phyloP scores from a whole-genome alignment of 1,284 basidiomycete species.

The Phenoliferia sp. region DNA sequence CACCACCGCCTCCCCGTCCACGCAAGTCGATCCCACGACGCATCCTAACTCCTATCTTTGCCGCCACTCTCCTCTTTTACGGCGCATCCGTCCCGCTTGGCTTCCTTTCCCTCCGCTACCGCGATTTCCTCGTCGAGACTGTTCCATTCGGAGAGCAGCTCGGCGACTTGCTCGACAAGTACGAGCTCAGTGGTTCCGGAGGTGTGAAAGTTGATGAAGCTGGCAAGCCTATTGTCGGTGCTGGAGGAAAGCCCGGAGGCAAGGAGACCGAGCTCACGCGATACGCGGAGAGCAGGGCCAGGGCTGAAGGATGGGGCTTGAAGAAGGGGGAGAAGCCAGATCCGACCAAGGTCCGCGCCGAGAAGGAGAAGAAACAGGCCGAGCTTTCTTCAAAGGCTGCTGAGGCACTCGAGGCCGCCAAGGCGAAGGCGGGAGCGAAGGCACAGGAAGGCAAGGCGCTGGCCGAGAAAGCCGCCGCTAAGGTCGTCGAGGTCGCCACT shows the following conservation, averaged over 20 bases:
- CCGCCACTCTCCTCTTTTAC: conserved; percentile 56
- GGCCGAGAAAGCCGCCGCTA: conserved; percentile 19
- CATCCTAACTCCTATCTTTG: conserved; percentile 44
- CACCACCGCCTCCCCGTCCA: conserved; percentile 4
- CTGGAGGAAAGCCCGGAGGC: conserved; percentile 41
- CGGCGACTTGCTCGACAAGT: conserved; percentile 71
- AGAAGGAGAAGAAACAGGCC: conserved; percentile 37
- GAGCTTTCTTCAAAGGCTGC: conserved; percentile 25
- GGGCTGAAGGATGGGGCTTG: conserved; percentile 34
- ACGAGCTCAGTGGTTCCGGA: conserved; percentile 61
- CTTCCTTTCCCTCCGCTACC: conserved; percentile 66
- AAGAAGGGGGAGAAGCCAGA: conserved; percentile 40
- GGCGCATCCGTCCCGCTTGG: conserved; percentile 67
- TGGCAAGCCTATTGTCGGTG: conserved; percentile 33
- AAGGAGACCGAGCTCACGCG: conserved; percentile 42
- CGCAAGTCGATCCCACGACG: conserved; percentile 37
- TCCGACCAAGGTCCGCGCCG: conserved; percentile 38
- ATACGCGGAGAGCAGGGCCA: conserved; percentile 51
- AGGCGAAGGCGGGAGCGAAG: conserved; percentile 18
- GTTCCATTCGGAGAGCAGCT: conserved; percentile 69
- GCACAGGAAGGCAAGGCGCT: conserved; percentile 15
- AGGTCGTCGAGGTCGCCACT: conserved; percentile 36
- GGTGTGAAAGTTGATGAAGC: conserved; percentile 58
- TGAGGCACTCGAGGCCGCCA: conserved; percentile 11
- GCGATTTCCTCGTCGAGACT: conserved; percentile 72